Conservation (phyloP, 768 basidiomycete species). For the Postia placenta region DNA sequence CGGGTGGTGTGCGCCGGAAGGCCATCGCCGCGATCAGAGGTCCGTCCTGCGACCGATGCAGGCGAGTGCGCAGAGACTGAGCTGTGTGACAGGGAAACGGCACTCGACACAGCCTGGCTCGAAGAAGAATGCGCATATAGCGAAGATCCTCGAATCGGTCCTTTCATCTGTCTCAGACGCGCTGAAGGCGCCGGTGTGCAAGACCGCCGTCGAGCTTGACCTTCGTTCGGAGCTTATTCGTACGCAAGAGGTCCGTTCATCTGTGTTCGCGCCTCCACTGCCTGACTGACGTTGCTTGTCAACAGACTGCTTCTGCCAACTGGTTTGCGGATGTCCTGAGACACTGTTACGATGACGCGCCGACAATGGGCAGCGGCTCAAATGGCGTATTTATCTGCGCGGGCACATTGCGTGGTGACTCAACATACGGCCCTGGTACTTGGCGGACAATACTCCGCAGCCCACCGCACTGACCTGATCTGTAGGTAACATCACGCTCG, state of each 20-base stretch:
- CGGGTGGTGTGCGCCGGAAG: constrained; percentile 57
- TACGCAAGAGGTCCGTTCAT: constrained; percentile 51
- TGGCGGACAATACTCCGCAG: not conserved
- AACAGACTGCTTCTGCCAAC: constrained; percentile 63
- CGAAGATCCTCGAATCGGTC: constrained; percentile 52
- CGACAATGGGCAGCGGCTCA: constrained; percentile 56
- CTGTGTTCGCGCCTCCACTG: not conserved
- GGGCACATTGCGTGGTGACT: constrained; percentile 83
- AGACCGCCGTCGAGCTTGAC: constrained; percentile 59
- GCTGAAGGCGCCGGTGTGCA: constrained; percentile 73
- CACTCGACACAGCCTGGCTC: constrained; percentile 56
- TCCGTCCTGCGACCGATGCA: too few species aligned
- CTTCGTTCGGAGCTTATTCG: constrained; percentile 72
- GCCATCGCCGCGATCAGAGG: constrained; percentile 60
- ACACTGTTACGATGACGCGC: constrained; percentile 74
- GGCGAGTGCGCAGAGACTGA: not conserved
- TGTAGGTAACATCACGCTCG: constrained; percentile 68
- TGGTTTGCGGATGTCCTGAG: constrained; percentile 84
- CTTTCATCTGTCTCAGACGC: constrained; percentile 65
- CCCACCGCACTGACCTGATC: not conserved
- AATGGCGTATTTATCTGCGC: constrained; percentile 81
- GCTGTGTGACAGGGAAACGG: constrained; percentile 46
- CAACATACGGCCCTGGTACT: constrained; percentile 74
- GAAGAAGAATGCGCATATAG: constrained; percentile 37
- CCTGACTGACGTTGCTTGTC: not conserved